Evolutionary conservation across 169 alveolate species (phyloP).

Genomic region (Neospora caninum): DNA sequence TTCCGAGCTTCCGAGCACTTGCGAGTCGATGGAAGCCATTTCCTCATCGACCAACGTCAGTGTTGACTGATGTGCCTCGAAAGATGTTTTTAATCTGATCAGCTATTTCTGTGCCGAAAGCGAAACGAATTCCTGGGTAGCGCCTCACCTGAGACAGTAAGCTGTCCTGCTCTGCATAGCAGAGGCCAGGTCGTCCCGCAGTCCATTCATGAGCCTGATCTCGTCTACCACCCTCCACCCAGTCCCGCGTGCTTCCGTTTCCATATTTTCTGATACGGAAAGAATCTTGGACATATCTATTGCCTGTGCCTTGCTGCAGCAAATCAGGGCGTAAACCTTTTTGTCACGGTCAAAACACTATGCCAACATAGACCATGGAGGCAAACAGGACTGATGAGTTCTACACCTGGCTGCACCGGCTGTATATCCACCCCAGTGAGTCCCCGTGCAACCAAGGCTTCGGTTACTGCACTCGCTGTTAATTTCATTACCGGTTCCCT

Average conservation of each 20-base stretch:
- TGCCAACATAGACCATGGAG: too few relatives aligned
- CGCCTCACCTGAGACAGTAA: not conserved
- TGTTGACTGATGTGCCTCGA: constrained; percentile 7
- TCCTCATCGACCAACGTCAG: not conserved
- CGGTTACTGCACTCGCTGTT: too few relatives aligned
- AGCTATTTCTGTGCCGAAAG: not conserved
- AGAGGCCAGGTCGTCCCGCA: constrained; percentile 22
- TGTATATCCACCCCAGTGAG: too few relatives aligned
- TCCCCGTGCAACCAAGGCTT: too few relatives aligned
- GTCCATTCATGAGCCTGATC: not conserved
- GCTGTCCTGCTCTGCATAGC: constrained; percentile 6
- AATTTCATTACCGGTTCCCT: too few relatives aligned
- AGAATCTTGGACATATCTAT: not conserved
- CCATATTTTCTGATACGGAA: not conserved
- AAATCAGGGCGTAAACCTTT: too few relatives aligned
- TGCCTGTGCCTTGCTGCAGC: too few relatives aligned
- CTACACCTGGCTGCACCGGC: too few relatives aligned
- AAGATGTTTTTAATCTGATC: not conserved
- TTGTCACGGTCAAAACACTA: too few relatives aligned
- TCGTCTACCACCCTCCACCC: not conserved
- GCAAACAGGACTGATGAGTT: too few relatives aligned
- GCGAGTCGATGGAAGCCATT: not conserved
- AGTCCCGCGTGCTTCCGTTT: not conserved
- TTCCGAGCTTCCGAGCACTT: not conserved
- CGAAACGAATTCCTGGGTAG: not conserved